Conservation (phyloP, 345 rosid genomes). For the Rubroshorea leprosula region DNA sequence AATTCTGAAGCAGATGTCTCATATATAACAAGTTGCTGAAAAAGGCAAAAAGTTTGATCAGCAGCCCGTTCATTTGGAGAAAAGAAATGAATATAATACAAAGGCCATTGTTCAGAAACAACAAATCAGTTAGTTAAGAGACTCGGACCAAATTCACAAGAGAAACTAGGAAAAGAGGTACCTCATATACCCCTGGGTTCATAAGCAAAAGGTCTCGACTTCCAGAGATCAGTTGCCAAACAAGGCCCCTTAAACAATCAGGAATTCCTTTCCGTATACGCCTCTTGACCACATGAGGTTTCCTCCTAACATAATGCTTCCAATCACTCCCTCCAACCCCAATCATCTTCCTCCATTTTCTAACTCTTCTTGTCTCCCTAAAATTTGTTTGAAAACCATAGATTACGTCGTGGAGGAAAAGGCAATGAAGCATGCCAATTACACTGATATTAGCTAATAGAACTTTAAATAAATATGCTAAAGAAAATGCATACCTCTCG, state of each 20-base stretch:
- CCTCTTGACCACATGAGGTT: conserved; percentile 84
- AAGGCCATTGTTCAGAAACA: too few species aligned
- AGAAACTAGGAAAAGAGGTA: conserved; percentile 10
- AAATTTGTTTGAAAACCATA: conserved; percentile 10
- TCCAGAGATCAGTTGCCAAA: conserved; percentile 96
- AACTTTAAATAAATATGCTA: neutral
- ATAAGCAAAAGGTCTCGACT: conserved; percentile 89
- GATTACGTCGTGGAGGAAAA: conserved; percentile 6
- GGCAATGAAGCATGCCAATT: neutral
- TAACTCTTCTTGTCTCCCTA: conserved; percentile 83
- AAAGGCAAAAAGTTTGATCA: neutral
- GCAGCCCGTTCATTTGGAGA: neutral
- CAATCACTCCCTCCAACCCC: conserved; percentile 97
- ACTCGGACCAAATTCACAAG: neutral
- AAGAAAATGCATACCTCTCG: conserved; percentile 40
- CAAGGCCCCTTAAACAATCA: conserved; percentile 96
- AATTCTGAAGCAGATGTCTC: conserved; percentile 87
- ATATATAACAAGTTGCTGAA: conserved; percentile 77
- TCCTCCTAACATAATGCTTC: conserved; percentile 83
- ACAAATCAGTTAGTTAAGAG: too few species aligned
- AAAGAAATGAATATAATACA: neutral
- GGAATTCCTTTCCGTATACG: conserved; percentile 90
- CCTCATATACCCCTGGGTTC: conserved; percentile 97
- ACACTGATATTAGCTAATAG: neutral
- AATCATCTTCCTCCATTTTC: conserved; percentile 98